Base-by-base conservation (phyloP, 352 stramenopile genomes). In the Phytophthora kernoviae region DNA sequence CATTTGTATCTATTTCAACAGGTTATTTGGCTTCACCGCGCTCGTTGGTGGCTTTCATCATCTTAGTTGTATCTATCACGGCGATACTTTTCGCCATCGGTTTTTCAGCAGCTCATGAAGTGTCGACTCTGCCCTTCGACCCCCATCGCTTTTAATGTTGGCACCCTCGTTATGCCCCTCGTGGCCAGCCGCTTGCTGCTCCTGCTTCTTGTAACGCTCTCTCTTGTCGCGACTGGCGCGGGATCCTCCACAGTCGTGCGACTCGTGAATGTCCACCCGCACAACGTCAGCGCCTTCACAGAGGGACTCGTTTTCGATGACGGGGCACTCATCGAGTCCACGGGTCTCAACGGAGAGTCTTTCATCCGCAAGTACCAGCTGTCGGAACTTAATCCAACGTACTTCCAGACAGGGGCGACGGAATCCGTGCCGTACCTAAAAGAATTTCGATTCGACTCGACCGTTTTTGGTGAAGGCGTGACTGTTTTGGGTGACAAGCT, bases 401-500 rank as follows among this genome's bases (percentile, higher is more conserved):
- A 49, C 6, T 68, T 68, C 17, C 52, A 50, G 47, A 11, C 45
- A 10, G 48, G 63, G 4, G 17, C 51, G 33, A 54, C 47, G 11
- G 21, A 57, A 17, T n/a, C 37, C 8, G 48, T 70, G 15, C 58
- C 59, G 10, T 41, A 68, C 10, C 27, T 75, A 26, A 67, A 79
- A 27, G 80, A 92, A 52, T 89, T 83, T 41, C 60, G 68, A 43
- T 89, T 94, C 44, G 56, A 81, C 42, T 37, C 65, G 26, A 47
- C 61, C n/a, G 56, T 87, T 50, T 96, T 96, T 55, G 88, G 84
- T 24, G 88, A 96, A 47, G 88, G 88, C 37, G 83, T 95, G 50
- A 75, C 87, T 5, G 62, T 80, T 32, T 50, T 93, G 33, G 81
- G 75, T 24, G 80, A 93, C 66, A 85, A 76, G 58, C 75, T 96